phyloP scores from a whole-genome alignment of 2,329 filamentous ascomycete genomes.

The Huntiella decipiens region DNA sequence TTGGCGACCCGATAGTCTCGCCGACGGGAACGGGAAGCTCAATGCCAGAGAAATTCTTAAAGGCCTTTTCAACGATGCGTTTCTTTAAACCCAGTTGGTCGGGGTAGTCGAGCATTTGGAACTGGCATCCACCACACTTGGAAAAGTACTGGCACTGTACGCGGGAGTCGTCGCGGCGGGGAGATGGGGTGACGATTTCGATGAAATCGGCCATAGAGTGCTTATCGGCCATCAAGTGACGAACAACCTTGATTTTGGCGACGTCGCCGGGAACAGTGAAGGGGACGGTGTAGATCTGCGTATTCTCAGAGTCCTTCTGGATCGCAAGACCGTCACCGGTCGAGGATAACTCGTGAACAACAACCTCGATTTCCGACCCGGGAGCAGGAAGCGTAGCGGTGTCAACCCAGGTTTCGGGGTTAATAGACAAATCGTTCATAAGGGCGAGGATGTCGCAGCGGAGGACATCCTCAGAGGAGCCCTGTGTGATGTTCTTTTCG shows the following conservation, averaged over 20 bases:
- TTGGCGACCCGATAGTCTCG: conserved; percentile 75
- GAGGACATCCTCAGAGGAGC: conserved; percentile 48
- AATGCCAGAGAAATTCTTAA: conserved; percentile 56
- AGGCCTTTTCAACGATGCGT: conserved; percentile 77
- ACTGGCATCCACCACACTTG: conserved; percentile 79
- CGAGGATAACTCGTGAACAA: conserved; percentile 68
- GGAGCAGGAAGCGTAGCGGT: conserved; percentile 34
- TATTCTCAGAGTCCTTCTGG: conserved; percentile 28
- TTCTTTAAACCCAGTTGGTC: conserved; percentile 76
- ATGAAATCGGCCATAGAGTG: conserved; percentile 72
- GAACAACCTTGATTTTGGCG: conserved; percentile 59
- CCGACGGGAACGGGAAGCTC: conserved; percentile 62
- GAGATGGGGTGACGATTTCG: conserved; percentile 53
- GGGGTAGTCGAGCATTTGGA: conserved; percentile 85
- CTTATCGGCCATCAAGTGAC: conserved; percentile 42
- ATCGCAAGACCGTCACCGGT: conserved; percentile 80
- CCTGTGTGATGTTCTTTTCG: conserved; percentile 40
- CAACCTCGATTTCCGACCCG: conserved; percentile 61
- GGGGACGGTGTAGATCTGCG: conserved; percentile 63
- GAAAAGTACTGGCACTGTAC: conserved; percentile 75
- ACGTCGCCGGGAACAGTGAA: conserved; percentile 76
- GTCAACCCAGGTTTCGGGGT: conserved; percentile 16
- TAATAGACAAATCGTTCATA: conserved; percentile 22
- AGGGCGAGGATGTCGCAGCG: conserved; percentile 41
- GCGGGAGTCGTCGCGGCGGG: conserved; percentile 55